These are phyloP conservation scores for Aurantiochytrium sp. DNA, from an alignment of 108 stramenopile genomes.

Conservation along the genomic window DNA sequence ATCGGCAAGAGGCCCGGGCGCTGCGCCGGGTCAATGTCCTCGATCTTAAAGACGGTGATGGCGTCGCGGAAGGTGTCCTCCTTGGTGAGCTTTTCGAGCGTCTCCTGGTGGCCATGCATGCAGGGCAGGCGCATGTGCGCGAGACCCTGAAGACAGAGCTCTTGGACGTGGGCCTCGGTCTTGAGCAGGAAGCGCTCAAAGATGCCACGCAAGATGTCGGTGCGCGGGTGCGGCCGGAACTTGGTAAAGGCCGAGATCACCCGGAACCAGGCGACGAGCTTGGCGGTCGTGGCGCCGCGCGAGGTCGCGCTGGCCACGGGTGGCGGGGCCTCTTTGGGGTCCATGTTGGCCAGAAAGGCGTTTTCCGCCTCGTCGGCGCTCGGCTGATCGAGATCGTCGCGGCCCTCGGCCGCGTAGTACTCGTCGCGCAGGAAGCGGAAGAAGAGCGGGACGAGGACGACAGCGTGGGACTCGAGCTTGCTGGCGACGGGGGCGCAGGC, in stretches of 20 bases:
- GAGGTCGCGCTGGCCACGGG: neutral
- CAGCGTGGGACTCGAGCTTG: neutral
- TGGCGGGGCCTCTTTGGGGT: neutral
- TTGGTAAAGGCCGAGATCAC: neutral
- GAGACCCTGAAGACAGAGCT: neutral
- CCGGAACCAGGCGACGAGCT: neutral
- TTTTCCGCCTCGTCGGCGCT: neutral
- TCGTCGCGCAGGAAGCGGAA: neutral
- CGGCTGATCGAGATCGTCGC: constrained; percentile 9
- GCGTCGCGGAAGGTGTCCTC: neutral
- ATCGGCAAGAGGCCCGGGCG: constrained; percentile 43
- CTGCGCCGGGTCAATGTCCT: constrained; percentile 36
- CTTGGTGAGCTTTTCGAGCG: neutral
- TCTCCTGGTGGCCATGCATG: neutral
- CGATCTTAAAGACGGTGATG: neutral
- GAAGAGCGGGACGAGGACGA: neutral
- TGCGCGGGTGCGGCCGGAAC: neutral
- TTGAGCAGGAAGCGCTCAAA: neutral
- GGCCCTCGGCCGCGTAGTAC: neutral
- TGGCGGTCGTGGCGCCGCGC: neutral
- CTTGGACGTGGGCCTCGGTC: neutral
- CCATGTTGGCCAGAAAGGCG: neutral
- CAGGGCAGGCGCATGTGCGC: neutral
- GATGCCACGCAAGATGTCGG: neutral
- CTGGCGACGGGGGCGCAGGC: neutral